These are phyloP conservation scores for Allomyces arbusculus DNA, from an alignment of 192 early-diverging fungal genomes.

Conservation along the genomic window DNA sequence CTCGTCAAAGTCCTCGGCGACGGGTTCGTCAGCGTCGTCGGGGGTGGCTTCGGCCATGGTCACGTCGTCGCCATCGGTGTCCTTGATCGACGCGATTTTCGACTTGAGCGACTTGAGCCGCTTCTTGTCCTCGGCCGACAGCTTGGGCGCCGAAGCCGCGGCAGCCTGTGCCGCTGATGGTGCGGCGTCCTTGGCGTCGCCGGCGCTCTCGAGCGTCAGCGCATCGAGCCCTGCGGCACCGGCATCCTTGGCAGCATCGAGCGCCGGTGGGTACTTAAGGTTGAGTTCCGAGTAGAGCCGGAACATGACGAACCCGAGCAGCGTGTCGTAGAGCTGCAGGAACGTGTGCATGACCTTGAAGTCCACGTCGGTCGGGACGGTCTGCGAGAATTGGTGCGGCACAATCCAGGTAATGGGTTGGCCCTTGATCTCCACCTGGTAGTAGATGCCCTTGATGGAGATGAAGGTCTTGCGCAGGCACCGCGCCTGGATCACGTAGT, in stretches of 20 bases:
- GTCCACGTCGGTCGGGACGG: constrained; percentile 76
- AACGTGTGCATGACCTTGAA: constrained; percentile 94
- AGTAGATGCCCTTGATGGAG: constrained; percentile 99
- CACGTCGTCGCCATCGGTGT: constrained; percentile 8
- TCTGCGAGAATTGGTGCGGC: constrained; percentile 84
- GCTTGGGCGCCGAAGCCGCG: constrained; percentile 18
- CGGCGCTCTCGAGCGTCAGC: constrained; percentile 35
- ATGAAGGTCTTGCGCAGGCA: constrained; percentile 76
- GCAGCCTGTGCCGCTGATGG: constrained; percentile 3
- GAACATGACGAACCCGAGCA: constrained; percentile 86
- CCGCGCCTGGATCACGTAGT: constrained; percentile 61
- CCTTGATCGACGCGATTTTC: constrained; percentile 22
- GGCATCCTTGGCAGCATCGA: constrained; percentile 43
- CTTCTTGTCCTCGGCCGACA: constrained; percentile 22
- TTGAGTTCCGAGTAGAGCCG: constrained; percentile 74
- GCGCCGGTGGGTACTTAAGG: constrained; percentile 73
- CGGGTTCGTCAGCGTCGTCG: constrained; percentile 6
- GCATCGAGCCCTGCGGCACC: constrained; percentile 44
- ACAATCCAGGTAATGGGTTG: constrained; percentile 86
- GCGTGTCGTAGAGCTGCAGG: constrained; percentile 82
- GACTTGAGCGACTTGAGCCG: constrained; percentile 18
- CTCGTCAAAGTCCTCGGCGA: constrained; percentile 10
- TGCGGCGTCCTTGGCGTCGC: constrained; percentile 6
- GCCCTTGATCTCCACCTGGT: constrained; percentile 93
- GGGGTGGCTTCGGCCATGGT: constrained; percentile 7